Conservation (phyloP, 805 yeast genomes). For the Wickerhamomyces hampshirensis region DNA sequence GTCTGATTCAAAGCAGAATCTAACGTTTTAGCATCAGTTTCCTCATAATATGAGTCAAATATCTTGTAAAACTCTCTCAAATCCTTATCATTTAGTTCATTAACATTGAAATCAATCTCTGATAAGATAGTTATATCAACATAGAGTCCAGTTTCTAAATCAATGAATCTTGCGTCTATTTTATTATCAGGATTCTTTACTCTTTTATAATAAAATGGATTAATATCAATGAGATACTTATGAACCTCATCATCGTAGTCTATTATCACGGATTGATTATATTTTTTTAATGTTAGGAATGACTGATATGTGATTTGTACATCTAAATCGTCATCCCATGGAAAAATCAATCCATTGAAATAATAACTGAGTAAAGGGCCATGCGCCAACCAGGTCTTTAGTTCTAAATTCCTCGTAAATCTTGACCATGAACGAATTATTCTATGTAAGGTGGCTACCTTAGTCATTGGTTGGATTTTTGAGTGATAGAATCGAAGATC, state of each 20-base stretch:
- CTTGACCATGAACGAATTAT: slow-evolving; percentile 22
- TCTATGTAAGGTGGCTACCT: slow-evolving; percentile 20
- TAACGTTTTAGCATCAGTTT: slow-evolving; percentile 30
- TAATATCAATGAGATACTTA: slow-evolving; percentile 39
- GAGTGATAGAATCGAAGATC: slow-evolving; percentile 20
- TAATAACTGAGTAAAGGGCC: slow-evolving; percentile 54
- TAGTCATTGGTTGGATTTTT: slow-evolving; percentile 14
- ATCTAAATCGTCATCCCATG: slow-evolving; percentile 60
- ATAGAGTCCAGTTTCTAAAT: slow-evolving; percentile 63
- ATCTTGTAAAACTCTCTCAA: slow-evolving; percentile 9
- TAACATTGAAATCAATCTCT: slow-evolving; percentile 8
- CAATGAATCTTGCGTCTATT: slow-evolving; percentile 71
- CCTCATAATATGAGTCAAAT: slow-evolving; percentile 27
- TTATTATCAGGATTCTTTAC: slow-evolving; percentile 51
- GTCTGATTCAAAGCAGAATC: too few species aligned
- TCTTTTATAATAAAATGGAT: slow-evolving; percentile 50
- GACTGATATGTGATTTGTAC: slow-evolving; percentile 48
- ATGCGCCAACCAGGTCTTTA: slow-evolving; percentile 51
- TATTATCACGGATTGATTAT: slow-evolving; percentile 42
- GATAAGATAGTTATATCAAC: slow-evolving; percentile 62
- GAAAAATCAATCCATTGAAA: slow-evolving; percentile 53
- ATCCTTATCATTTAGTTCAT: slow-evolving; percentile 5
- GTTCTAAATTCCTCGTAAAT: slow-evolving; percentile 9
- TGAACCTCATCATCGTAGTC: slow-evolving; percentile 44
- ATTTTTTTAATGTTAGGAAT: slow-evolving; percentile 36